Evolutionary conservation across 495 filamentous ascomycete species (phyloP).

Genomic region (Pyrenula aspistea): DNA sequence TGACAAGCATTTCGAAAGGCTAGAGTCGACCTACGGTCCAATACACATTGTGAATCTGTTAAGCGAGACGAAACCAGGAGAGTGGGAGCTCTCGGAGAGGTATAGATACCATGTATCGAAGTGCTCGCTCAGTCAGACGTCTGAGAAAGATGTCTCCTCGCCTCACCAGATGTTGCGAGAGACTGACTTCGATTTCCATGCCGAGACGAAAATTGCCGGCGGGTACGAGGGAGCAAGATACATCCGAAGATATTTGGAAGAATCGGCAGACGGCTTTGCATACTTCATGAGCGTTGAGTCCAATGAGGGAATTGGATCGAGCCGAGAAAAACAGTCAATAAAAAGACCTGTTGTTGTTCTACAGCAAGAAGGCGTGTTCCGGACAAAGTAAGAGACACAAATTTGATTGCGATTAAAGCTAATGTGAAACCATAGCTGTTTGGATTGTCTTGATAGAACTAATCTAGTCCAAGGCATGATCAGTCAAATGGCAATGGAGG

Average conservation of each 20-base stretch:
- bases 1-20: slow-evolving; percentile 77
- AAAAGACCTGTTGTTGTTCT: slow-evolving; percentile 49
- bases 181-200: slow-evolving; percentile 91
- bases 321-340: slow-evolving; percentile 14
- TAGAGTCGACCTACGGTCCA: slow-evolving; percentile 76
- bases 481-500: slow-evolving; percentile 78
- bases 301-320: slow-evolving; percentile 26
- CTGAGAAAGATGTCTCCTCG: slow-evolving; percentile 23
- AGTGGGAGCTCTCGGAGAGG: slow-evolving; percentile 64
- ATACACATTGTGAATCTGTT: slow-evolving; percentile 87
- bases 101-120: slow-evolving; percentile 66
- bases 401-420: background rate
- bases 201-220: slow-evolving; percentile 73
- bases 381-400: slow-evolving; percentile 48
- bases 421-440: slow-evolving; percentile 29
- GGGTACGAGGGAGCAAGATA: slow-evolving; percentile 80
- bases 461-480: slow-evolving; percentile 95
- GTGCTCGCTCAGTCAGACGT: slow-evolving; percentile 48
- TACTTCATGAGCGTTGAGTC: slow-evolving; percentile 76
- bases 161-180: slow-evolving; percentile 59
- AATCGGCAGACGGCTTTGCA: slow-evolving; percentile 73
- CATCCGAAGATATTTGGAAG: slow-evolving; percentile 61
- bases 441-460: slow-evolving; percentile 92
- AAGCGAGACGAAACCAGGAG: slow-evolving; percentile 72
- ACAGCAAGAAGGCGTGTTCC: slow-evolving; percentile 88